Evolutionary conservation across 1,284 basidiomycete species (phyloP), one percentile per base, ranked within the genome.

Genomic region (Cerioporus squamosus): DNA sequence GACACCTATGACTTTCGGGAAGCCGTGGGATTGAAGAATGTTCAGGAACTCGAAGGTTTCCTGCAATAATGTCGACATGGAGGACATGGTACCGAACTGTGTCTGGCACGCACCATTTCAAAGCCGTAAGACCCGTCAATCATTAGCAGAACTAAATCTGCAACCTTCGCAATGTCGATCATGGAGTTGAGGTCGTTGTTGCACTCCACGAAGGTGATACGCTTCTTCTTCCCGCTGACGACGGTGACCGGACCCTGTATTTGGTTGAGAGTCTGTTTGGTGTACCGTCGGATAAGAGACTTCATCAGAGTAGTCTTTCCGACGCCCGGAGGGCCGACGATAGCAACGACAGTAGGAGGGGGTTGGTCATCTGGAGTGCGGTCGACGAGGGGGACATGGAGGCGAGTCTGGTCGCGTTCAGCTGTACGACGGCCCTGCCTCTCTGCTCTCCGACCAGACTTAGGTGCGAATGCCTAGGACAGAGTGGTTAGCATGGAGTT

Each of bases 21-120:
- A 97, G 38, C 97, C 97, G 70, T 99, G 97, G 0, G 94, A 85
- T 77, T 98, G 96, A 26, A 99, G 87, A 62, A 98, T 89, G 67
- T 98, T 99, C 60, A 99, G 87, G 64, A 98, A 98, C 76, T 99
- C 97, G 71, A 99, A 99, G 0, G 95, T 97, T 89, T 99, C 97
- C 95, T 97, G 31, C 1, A 15, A 9, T n/a, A 4, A 10, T 17
- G 33, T 59, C 3, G 51, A 44, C 24, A 15, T n/a, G 18, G 2
- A 69, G 2, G 26, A 36, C 8, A 23, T 33, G 14, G 39, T 9
- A 53, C 31, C 45, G 46, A 2, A 49, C 23, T 12, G 44, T 20
- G 43, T 20, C 20, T 3, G 3, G 2, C 1, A 52, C 86, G 62
- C 63, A 94, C 94, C 97, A 99, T 99, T 77, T 99, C 97, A 68